These are phyloP conservation scores for Xylariales sp. DNA, from an alignment of 2,329 filamentous ascomycete genomes.

Conservation along the genomic window DNA sequence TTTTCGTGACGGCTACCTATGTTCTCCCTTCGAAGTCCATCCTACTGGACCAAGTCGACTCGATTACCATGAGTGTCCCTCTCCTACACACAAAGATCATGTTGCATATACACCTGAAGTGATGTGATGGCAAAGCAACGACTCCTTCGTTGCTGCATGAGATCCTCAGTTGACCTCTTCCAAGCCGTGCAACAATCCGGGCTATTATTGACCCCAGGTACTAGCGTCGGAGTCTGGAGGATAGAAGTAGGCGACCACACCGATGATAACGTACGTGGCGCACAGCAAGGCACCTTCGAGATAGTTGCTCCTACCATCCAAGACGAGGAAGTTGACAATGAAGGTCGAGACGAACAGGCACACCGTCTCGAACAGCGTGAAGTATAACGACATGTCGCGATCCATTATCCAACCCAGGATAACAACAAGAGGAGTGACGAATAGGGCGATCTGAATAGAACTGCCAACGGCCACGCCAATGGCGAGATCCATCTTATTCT, in stretches of 20 bases:
- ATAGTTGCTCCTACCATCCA: constrained; percentile 83
- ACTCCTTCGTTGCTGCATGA: no score
- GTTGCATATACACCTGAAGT: no score
- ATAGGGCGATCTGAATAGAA: constrained; percentile 68
- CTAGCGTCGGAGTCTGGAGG: constrained; percentile 47
- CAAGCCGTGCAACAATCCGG: no score
- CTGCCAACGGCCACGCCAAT: constrained; percentile 68
- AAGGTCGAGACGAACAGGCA: constrained; percentile 79
- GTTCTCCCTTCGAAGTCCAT: no score
- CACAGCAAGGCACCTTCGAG: constrained; percentile 71
- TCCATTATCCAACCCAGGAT: constrained; percentile 67
- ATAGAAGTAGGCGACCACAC: constrained; percentile 63
- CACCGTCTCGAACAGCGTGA: constrained; percentile 84
- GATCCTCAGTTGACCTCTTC: no score
- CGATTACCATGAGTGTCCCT: no score
- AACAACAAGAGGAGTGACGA: constrained; percentile 66
- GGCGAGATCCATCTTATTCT: constrained; percentile 73
- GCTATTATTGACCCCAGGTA: no score
- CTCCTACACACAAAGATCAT: no score
- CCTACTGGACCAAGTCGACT: no score
- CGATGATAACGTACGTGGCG: constrained; percentile 64
- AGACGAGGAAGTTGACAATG: constrained; percentile 82
- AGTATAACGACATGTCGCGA: constrained; percentile 73
- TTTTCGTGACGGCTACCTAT: no score
- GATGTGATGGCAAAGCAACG: no score